Evolutionary conservation across 1,139 yeast genomes (phyloP), one percentile per base, ranked within the genome.

Genomic region (Magnusiomyces tetraspermus): DNA sequence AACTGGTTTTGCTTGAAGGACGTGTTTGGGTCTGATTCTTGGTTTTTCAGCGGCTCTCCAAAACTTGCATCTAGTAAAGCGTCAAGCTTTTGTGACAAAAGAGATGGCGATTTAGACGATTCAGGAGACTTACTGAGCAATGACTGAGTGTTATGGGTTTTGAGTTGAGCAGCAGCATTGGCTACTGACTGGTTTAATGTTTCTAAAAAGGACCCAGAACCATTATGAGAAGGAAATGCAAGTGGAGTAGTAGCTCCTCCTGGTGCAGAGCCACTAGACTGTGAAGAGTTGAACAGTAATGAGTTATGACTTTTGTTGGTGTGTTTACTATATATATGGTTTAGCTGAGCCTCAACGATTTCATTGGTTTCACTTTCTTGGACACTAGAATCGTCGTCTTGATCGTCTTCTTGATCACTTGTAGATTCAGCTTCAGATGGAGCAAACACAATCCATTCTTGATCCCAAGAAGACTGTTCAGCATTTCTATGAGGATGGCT

Each of bases 161-260:
- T n/a, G 8, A 36, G 11, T 36, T 36, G 43, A 28, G 55, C 28
- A 42, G 52, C 41, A 26, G 47, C 50, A 8, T 21, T 42, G 5
- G 48, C 48, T 15, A 42, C 42, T 46, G 55, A 42, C 49, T 48
- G 26, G 22, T 51, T 19, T 46, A 52, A 46, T 48, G 47, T 43
- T 36, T 36, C 51, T 17, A 56, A 40, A 46, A 69, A 69, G 48
- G 67, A 60, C 26, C 73, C 73, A 30, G 59, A 57, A 44, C 71
- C 72, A 50, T 68, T 62, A 57, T 68, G 72, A 37, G 59, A 54
- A n/a, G 72, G 72, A 46, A 68, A 60, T 43, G 68, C 68, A 21
- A 68, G 57, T 28, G 66, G 65, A 5, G 64, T 59, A n/a, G 53
- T 49, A 22, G 61, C 51, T 6, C 61, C 63, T 30, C 52, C 53